phyloP scores from a whole-genome alignment of 139 green algal genomes.

The Volvox reticuliferus region DNA sequence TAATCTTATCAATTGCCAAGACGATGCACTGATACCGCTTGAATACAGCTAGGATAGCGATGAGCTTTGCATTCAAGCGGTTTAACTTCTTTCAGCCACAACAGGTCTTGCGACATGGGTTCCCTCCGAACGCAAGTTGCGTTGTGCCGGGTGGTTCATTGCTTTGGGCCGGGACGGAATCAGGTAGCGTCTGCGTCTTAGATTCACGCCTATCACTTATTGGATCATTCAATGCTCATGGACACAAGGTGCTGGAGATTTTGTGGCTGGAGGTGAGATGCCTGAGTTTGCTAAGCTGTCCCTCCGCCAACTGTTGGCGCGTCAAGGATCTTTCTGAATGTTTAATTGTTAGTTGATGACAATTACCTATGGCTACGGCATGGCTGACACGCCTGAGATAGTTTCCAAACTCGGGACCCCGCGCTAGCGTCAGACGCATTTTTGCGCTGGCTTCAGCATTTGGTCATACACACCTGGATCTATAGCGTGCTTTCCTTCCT shows the following conservation, averaged over 20 bases:
- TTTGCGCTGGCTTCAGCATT: no score
- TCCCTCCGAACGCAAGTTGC: constrained; percentile 66
- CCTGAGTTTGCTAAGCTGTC: background rate
- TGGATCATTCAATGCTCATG: constrained; percentile 57
- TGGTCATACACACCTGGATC: no score
- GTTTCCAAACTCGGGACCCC: no score
- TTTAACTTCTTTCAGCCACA: constrained; percentile 82
- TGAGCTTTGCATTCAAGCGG: constrained; percentile 81
- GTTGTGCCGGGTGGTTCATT: constrained; percentile 40
- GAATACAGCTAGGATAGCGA: background rate
- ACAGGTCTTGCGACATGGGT: constrained; percentile 51
- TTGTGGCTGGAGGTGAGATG: constrained; percentile 56
- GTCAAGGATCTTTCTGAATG: no score
- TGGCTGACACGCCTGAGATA: no score
- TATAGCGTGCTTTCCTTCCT: no score
- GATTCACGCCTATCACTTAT: constrained; percentile 50
- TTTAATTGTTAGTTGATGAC: no score
- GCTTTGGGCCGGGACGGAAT: constrained; percentile 72
- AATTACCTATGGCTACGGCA: no score
- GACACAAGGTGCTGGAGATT: constrained; percentile 62
- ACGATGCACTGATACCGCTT: no score
- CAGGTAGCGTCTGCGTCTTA: constrained; percentile 65
- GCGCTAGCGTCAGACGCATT: no score
- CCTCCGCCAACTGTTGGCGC: no score
- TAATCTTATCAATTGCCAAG: no score